Base-by-base conservation (phyloP, 306 rosid genomes). In the Vigna radiata region DNA sequence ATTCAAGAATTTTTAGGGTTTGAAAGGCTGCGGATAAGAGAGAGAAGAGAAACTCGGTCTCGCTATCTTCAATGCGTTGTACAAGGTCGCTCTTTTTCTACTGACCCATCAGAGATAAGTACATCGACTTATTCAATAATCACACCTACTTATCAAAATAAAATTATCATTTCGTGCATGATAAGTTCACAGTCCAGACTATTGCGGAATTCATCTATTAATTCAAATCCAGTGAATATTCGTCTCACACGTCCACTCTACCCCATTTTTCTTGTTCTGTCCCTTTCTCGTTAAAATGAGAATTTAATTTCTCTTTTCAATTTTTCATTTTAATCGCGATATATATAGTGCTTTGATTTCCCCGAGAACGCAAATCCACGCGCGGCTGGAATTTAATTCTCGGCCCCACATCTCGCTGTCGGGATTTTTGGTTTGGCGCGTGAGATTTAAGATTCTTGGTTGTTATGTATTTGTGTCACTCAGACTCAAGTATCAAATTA, bases 61-160 rank as follows among this genome's bases (percentile, higher is more conserved):
- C 93, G 92, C 96, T 83, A 83, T 87, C 90, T 89, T 86, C 91
- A 91, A 93, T 87, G 96, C 97, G 72, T 77, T 87, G 82, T 85
- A 80, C 86, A 82, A 18, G 87, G 81, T 77, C 86, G 85, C 81
- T 77, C 88, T 66, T 83, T 83, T 83, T 85, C 86, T 78, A 91
- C 91, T 75, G 87, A 81, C 92, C 84, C 70, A 83, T 88, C 91
- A 80, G 89, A 77, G 46, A 91, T 85, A 86, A 77, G 82, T 55
- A 0, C 4, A 0, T 0, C 0, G 0, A 0, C 36, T 21, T 83
- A 63, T 83, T 0, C 13, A 11, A 91, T 82, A 87, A 66, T 80
- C 0, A 0, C 0, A 0, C 0, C 0, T 0, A 0, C 29, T 39
- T 81, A 82, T 86, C 4, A 0, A 0, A 25, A 0, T 19, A 0